Conservation (phyloP, 2,329 filamentous ascomycete species). For the Aspergillus proliferans region DNA sequence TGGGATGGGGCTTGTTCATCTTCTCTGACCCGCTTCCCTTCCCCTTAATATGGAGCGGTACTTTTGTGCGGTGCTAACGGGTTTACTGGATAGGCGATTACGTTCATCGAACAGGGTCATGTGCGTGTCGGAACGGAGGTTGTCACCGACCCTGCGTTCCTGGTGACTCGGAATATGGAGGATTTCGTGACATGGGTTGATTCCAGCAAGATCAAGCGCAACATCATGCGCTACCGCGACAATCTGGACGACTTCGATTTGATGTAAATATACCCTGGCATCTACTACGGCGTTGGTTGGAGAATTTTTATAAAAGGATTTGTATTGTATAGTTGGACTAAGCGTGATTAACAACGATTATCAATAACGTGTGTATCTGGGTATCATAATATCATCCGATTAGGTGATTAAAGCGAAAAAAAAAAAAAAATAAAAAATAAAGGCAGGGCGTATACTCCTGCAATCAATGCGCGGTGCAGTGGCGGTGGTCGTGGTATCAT, state of each 20-base stretch:
- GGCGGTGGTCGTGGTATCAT: too few species aligned
- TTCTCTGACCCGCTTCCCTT: not conserved
- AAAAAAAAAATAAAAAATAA: too few species aligned
- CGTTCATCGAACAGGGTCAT: constrained; percentile 90
- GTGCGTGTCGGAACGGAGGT: constrained; percentile 87
- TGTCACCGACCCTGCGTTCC: constrained; percentile 79
- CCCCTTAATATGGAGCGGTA: not conserved
- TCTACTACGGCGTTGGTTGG: not conserved
- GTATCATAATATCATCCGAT: too few species aligned
- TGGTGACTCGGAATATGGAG: constrained; percentile 85
- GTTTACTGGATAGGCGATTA: constrained; percentile 38
- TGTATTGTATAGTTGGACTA: too few species aligned
- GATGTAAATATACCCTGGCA: constrained; percentile 47
- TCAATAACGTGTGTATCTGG: too few species aligned
- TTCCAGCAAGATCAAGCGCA: constrained; percentile 93
- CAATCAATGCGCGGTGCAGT: too few species aligned
- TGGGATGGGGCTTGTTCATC: not conserved
- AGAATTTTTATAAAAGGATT: too few species aligned
- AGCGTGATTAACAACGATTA: too few species aligned
- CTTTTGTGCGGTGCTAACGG: not conserved
- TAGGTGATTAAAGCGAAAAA: too few species aligned
- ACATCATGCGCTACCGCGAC: constrained; percentile 90
- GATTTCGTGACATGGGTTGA: constrained; percentile 97
- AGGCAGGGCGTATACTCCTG: too few species aligned
- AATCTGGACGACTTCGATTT: constrained; percentile 95